A percentile compares a stretch with the other conserved stretches of the same genome.
phyloP scores from a whole-genome alignment of 176 grass and related monocot species.

The Dactylis glomerata region DNA sequence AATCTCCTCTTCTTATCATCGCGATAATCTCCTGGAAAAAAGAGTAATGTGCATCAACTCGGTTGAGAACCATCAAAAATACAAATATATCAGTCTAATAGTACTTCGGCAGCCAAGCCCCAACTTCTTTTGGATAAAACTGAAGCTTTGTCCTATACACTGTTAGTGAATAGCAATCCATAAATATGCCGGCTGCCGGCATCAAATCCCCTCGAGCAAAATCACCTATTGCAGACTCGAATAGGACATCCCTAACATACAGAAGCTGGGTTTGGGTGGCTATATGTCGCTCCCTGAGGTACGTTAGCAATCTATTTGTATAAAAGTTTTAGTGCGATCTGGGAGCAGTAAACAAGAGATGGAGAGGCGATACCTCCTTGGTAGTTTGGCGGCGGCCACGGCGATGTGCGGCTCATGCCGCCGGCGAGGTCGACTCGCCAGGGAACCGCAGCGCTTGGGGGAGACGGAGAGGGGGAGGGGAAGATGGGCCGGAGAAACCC shows the following conservation, averaged over 20 bases:
- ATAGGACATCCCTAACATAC: background rate
- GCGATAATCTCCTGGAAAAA: background rate
- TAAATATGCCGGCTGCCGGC: background rate
- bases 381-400: background rate
- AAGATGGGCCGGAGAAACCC: background rate
- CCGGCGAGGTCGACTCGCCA: background rate
- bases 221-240: background rate
- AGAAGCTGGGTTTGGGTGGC: background rate
- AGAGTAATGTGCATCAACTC: background rate
- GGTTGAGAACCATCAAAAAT: background rate
- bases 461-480: background rate
- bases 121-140: background rate
- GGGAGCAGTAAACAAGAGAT: background rate
- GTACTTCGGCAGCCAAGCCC: background rate
- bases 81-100: background rate
- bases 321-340: background rate
- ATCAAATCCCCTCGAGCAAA: background rate
- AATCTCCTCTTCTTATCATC: slow-evolving; percentile 9
- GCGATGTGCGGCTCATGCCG: slow-evolving; percentile 2
- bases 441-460: background rate
- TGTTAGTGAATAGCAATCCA: background rate
- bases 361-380: background rate
- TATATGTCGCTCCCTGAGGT: background rate
- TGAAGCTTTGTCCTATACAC: background rate
- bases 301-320: background rate